A percentile compares a stretch with the other conserved stretches of the same genome.
Conservation (phyloP, 257 asterid genomes). For the Solanum pimpinellifolium region DNA sequence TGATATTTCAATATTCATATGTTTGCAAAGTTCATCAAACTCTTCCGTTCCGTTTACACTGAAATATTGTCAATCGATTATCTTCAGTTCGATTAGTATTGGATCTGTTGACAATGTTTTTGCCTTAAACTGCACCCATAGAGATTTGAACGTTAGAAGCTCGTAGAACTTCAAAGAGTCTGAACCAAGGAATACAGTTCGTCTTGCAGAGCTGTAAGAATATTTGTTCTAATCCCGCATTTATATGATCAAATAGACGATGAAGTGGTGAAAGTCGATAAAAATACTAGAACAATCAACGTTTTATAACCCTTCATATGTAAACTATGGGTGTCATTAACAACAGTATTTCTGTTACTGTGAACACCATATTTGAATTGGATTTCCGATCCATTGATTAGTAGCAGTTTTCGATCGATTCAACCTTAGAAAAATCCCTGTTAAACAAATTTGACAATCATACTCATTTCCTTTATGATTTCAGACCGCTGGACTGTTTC, state of each 20-base stretch:
- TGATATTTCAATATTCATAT: neutral
- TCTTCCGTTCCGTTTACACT: neutral
- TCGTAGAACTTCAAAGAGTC: neutral
- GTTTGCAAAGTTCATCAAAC: neutral
- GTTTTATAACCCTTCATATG: neutral
- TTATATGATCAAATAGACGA: neutral
- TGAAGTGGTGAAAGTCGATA: neutral
- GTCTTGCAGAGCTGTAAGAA: neutral
- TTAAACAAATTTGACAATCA: neutral
- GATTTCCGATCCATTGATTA: neutral
- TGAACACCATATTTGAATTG: neutral
- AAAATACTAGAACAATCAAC: neutral
- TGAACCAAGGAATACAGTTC: neutral
- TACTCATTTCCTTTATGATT: neutral
- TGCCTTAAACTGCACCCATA: neutral
- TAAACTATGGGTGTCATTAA: too few species aligned
- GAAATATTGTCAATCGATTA: neutral
- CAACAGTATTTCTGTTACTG: neutral
- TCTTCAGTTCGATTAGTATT: neutral
- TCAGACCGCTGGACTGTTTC: neutral
- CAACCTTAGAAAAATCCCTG: neutral
- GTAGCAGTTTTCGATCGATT: neutral
- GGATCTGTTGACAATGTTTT: neutral
- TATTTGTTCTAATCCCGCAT: neutral
- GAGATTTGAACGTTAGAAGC: neutral